These are phyloP conservation scores for Hevea brasiliensis DNA, from an alignment of 345 rosid species.

Conservation along the genomic window DNA sequence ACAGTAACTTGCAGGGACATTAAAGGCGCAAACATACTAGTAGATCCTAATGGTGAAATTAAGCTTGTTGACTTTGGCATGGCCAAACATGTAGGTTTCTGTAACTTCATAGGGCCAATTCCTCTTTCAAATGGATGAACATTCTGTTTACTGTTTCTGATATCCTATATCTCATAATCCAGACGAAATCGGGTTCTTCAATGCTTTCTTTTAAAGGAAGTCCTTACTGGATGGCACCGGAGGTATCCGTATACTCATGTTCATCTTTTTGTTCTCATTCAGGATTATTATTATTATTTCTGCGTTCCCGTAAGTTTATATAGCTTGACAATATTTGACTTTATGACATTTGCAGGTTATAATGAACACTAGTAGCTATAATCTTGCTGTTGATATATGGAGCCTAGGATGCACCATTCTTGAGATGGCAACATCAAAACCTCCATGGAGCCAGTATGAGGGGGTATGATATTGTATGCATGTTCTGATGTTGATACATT, in stretches of 20 bases:
- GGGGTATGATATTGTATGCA: slow-evolving; percentile 49
- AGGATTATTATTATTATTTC: not conserved
- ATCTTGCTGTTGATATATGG: slow-evolving; percentile 85
- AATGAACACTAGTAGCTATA: slow-evolving; percentile 81
- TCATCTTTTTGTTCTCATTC: slow-evolving; percentile 3
- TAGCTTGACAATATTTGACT: not conserved
- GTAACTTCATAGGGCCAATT: not conserved
- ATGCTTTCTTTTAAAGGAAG: slow-evolving; percentile 98
- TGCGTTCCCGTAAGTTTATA: not conserved
- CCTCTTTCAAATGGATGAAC: too few species aligned
- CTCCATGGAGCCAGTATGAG: slow-evolving; percentile 91
- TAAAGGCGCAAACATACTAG: slow-evolving; percentile 98
- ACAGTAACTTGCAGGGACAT: slow-evolving; percentile 59
- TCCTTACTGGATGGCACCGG: slow-evolving; percentile 99
- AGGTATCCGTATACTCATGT: slow-evolving; percentile 43
- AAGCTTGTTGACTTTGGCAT: slow-evolving; percentile 95
- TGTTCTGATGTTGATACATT: not conserved
- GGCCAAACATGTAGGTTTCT: slow-evolving; percentile 80
- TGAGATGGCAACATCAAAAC: slow-evolving; percentile 95
- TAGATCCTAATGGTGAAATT: slow-evolving; percentile 90
- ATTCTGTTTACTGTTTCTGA: too few species aligned
- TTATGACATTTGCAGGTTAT: slow-evolving; percentile 55
- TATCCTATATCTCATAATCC: slow-evolving; percentile 2
- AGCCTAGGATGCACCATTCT: slow-evolving; percentile 94
- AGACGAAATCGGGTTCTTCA: slow-evolving; percentile 67